Conservation (phyloP, 2,329 filamentous ascomycete genomes). For the Juglanconis sp. region DNA sequence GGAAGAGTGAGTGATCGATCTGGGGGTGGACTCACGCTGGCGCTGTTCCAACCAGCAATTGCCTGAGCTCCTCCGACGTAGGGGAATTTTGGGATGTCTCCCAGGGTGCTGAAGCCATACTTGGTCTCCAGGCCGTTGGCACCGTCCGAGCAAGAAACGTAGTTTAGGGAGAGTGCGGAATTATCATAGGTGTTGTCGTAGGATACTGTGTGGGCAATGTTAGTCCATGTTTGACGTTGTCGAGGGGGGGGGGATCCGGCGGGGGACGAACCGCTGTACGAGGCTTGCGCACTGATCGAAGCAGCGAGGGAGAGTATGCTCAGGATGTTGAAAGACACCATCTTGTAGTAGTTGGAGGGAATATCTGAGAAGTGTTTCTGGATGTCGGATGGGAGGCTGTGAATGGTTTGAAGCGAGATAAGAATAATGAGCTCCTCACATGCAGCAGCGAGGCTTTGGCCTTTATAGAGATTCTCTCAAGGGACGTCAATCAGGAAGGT, state of each 20-base stretch:
- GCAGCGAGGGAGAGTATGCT: constrained; percentile 24
- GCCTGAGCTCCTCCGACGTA: constrained; percentile 52
- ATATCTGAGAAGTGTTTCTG: background rate
- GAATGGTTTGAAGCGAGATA: background rate
- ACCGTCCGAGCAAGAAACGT: constrained; percentile 66
- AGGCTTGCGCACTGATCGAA: constrained; percentile 21
- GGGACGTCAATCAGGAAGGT: too few relatives aligned
- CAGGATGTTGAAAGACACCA: constrained; percentile 26
- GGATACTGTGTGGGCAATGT: constrained; percentile 49
- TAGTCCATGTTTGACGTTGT: background rate
- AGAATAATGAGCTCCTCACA: background rate
- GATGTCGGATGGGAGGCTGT: background rate
- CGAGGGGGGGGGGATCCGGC: too few relatives aligned
- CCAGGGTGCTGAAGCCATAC: constrained; percentile 57
- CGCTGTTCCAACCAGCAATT: constrained; percentile 55
- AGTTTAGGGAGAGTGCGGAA: constrained; percentile 47
- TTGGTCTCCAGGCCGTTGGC: constrained; percentile 62
- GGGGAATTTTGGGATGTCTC: constrained; percentile 47
- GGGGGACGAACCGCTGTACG: constrained; percentile 21
- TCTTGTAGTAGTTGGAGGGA: constrained; percentile 6
- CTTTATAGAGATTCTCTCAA: too few relatives aligned
- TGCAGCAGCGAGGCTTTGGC: too few relatives aligned
- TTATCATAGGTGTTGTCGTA: constrained; percentile 73
- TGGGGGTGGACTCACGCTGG: constrained; percentile 27
- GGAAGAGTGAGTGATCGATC: background rate